Evolutionary conservation across 371 early-diverging fungal species (phyloP).

Genomic region (Mortierella sp.): DNA sequence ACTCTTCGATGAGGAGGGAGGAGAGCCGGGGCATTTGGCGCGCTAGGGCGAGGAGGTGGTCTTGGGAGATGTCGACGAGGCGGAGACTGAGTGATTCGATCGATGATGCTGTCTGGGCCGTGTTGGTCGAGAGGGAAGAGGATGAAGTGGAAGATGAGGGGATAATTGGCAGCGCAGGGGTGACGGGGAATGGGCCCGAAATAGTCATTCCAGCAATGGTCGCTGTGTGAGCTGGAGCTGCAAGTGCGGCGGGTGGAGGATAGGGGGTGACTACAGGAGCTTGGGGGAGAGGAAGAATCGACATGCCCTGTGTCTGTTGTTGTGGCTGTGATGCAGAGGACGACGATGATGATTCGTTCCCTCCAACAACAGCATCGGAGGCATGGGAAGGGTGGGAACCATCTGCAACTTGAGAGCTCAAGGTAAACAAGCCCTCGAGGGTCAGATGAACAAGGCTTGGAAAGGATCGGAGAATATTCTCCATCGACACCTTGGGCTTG

Average conservation of each 20-base stretch:
- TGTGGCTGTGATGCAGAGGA: neutral
- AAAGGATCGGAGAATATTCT: slow-evolving; percentile 41
- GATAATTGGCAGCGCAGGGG: neutral
- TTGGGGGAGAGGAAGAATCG: neutral
- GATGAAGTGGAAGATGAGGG: neutral
- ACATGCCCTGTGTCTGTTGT: slow-evolving; percentile 3
- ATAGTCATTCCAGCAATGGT: slow-evolving; percentile 2
- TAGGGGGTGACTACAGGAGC: neutral
- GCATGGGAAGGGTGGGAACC: too few species aligned
- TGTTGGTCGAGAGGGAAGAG: neutral
- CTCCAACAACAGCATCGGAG: neutral
- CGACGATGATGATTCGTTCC: neutral
- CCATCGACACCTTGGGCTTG: slow-evolving; percentile 38
- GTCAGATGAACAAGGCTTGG: slow-evolving; percentile 36
- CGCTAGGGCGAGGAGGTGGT: slow-evolving; percentile 32
- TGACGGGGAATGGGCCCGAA: slow-evolving; percentile 10
- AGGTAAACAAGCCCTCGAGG: slow-evolving; percentile 39
- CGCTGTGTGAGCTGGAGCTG: neutral
- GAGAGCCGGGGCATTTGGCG: slow-evolving; percentile 24
- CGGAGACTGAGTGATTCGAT: slow-evolving; percentile 46
- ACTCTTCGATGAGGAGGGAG: slow-evolving; percentile 44
- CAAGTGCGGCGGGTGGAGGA: neutral
- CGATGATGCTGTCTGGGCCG: slow-evolving; percentile 4
- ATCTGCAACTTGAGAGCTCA: slow-evolving; percentile 18
- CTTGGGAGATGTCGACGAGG: slow-evolving; percentile 48